Conservation (phyloP, 208 protist species). For the Acanthamoeba sp. region DNA sequence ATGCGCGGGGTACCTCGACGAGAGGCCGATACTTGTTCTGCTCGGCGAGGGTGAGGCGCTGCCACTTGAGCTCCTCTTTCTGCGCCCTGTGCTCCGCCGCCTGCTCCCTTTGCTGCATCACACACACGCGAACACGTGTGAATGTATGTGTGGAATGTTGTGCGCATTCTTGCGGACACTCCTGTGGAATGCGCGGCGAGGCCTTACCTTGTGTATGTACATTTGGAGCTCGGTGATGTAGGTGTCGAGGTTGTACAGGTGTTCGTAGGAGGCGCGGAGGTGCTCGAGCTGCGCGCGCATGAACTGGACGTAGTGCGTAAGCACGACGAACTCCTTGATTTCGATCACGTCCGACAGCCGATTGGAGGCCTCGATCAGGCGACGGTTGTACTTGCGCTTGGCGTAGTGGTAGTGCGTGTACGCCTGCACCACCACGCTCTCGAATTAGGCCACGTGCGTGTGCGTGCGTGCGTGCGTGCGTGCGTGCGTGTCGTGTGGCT, state of each 20-base stretch:
- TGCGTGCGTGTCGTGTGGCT: neutral
- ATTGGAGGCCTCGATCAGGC: slow-evolving; percentile 51
- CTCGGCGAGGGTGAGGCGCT: slow-evolving; percentile 9
- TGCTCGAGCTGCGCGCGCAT: slow-evolving; percentile 22
- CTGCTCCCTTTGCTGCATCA: slow-evolving; percentile 41
- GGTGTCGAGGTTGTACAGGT: slow-evolving; percentile 62
- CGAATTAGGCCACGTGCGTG: neutral
- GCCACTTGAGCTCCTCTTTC: slow-evolving; percentile 9
- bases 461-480: neutral
- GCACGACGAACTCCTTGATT: slow-evolving; percentile 46
- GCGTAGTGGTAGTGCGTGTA: slow-evolving; percentile 69
- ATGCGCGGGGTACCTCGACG: neutral
- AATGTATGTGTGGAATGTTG: neutral
- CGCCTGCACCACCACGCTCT: neutral
- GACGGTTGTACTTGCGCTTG: slow-evolving; percentile 50
- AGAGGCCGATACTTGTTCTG: slow-evolving; percentile 61
- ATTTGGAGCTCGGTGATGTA: slow-evolving; percentile 33
- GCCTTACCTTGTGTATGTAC: slow-evolving; percentile 33
- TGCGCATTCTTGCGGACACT: neutral
- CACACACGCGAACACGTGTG: no score
- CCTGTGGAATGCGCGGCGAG: neutral
- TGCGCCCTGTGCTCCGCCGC: neutral
- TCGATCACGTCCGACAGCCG: slow-evolving; percentile 26
- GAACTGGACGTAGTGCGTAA: slow-evolving; percentile 16
- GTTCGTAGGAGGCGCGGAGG: neutral